Conservation (phyloP, 768 basidiomycete species). For the Boletus speciosus region DNA sequence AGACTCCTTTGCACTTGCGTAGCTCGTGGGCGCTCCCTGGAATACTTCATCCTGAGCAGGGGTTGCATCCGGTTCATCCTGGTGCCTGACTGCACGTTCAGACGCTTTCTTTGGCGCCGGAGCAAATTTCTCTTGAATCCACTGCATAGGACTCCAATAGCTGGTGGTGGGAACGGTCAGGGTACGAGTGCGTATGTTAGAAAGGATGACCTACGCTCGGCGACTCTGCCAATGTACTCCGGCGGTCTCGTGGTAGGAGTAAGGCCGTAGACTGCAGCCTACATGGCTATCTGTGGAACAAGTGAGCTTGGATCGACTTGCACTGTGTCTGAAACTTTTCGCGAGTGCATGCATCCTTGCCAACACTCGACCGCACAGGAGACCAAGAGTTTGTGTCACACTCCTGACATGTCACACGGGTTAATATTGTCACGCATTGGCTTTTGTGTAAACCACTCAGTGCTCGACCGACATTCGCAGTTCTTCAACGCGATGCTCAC, state of each 20-base stretch:
- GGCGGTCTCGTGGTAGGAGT: slow-evolving; percentile 7
- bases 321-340: slow-evolving; percentile 22
- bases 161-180: slow-evolving; percentile 32
- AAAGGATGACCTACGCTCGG: slow-evolving; percentile 40
- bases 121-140: slow-evolving; percentile 59
- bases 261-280: slow-evolving; percentile 11
- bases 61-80: slow-evolving; percentile 28
- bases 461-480: background rate
- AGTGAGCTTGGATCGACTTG: background rate
- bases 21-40: slow-evolving; percentile 29
- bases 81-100: slow-evolving; percentile 41
- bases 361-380: slow-evolving; percentile 1
- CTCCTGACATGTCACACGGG: slow-evolving; percentile 11
- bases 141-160: slow-evolving; percentile 55
- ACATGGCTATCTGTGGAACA: slow-evolving; percentile 11
- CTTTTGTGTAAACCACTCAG: background rate
- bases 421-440: slow-evolving; percentile 14
- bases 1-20: slow-evolving; percentile 15
- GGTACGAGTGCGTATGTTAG: background rate
- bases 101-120: slow-evolving; percentile 43
- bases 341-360: slow-evolving; percentile 27
- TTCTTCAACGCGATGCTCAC: slow-evolving; percentile 41
- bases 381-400: slow-evolving; percentile 17
- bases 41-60: slow-evolving; percentile 42
- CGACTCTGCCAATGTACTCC: slow-evolving; percentile 37